Evolutionary conservation across 176 grass and related monocot genomes (phyloP).

Genomic region (Lolium perenne): DNA sequence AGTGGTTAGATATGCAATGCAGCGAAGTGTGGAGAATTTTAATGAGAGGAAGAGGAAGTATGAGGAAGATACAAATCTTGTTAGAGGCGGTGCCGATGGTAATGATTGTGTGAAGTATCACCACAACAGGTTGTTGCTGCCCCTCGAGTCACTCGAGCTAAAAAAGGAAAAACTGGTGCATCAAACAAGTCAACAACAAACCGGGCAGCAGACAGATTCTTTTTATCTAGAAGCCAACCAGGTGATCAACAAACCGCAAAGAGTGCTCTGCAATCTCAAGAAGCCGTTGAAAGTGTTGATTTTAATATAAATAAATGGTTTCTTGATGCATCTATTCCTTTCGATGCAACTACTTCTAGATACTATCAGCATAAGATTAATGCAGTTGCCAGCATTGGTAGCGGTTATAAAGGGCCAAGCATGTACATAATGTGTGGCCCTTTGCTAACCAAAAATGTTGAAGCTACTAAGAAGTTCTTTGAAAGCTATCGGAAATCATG

Average conservation of each 20-base stretch:
- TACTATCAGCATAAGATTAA: slow-evolving; percentile 14
- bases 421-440: not conserved
- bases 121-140: not conserved
- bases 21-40: too few relatives aligned
- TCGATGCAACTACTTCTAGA: slow-evolving; percentile 21
- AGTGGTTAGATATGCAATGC: too few relatives aligned
- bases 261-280: not conserved
- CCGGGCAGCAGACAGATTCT: not conserved
- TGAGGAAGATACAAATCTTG: too few relatives aligned
- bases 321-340: slow-evolving; percentile 26
- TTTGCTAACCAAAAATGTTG: slow-evolving; percentile 11
- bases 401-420: not conserved
- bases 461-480: slow-evolving; percentile 13
- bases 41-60: too few relatives aligned
- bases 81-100: not conserved
- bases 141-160: not conserved
- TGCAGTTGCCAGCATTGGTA: not conserved
- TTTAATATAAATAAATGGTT: not conserved
- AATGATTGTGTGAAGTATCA: not conserved
- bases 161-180: not conserved
- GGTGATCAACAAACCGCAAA: not conserved
- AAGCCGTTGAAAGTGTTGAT: not conserved
- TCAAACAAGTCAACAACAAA: not conserved
- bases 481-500: not conserved
- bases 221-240: not conserved